Evolutionary conservation across 2,329 filamentous ascomycete genomes (phyloP), one percentile per base, ranked within the genome.

Genomic region (Ramularia collo-cygni): DNA sequence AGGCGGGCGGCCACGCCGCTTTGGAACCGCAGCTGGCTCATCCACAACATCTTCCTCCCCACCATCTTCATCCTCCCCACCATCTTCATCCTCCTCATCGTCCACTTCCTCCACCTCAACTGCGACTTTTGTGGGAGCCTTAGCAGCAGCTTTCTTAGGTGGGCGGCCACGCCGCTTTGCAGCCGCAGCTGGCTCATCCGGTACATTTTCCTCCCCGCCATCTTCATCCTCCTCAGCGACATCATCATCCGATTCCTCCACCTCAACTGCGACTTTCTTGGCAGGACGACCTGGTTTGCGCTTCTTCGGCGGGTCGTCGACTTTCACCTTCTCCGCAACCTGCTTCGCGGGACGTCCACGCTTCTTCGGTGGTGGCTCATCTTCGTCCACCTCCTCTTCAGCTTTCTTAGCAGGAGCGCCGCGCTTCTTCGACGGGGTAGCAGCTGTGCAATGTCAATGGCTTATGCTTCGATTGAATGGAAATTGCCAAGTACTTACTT

Each of bases 341-440:
- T n/a, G 10, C 32, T 48, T 48, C 15, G 40, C 38, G 12, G 42
- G 34, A 32, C 57, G 48, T 36, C 56, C 58, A 29, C 56, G 56
- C 48, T 56, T 60, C 48, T 57, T 60, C 4, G 55, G 46, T 19
- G 37, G 12, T 43, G 35, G 39, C 18, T 38, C 29, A 8, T 24
- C 35, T 6, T 35, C 36, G 8, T 30, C 28, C 24, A 16, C 37
- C 15, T 40, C 15, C 7, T 42, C 34, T 4, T 28, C 37, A 26
- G 39, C 31, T 12, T 17, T 18, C 34, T 37, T 33, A 2, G 37
- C 29, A 10, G 37, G 33, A 8, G 42, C 35, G 15, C 44, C 48
- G 21, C 43, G 48, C 45, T 46, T 50, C 40, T 35, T 43, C 19
- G 40, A 26, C n/a, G 38, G 34, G n/a, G 35, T 33, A n/a, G 42